phyloP scores from a whole-genome alignment of 352 stramenopile genomes.

The Phytopythium montanum region DNA sequence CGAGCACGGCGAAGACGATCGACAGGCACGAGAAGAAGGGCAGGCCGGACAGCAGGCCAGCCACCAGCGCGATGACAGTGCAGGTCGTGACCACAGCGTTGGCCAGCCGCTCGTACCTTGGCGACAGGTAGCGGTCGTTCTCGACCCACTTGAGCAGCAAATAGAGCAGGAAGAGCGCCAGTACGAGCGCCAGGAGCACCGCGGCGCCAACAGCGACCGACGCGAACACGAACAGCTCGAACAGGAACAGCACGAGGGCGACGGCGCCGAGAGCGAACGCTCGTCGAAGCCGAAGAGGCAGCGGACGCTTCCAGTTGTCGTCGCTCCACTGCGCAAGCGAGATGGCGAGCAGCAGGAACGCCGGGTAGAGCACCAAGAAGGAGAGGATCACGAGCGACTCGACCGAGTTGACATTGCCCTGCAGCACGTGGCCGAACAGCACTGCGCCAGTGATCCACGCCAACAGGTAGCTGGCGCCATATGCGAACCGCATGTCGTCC shows the following conservation, averaged over 20 bases:
- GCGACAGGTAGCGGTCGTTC: conserved; percentile 80
- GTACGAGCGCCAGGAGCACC: conserved; percentile 49
- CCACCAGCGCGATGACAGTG: conserved; percentile 34
- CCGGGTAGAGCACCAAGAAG: conserved; percentile 75
- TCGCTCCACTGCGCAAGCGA: conserved; percentile 80
- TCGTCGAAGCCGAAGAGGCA: conserved; percentile 27
- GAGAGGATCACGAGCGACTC: conserved; percentile 73
- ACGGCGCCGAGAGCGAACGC: conserved; percentile 15
- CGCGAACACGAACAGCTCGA: conserved; percentile 76
- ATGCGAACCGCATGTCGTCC: conserved; percentile 49
- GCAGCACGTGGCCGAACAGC: conserved; percentile 65
- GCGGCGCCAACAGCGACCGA: conserved; percentile 47
- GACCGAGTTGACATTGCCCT: conserved; percentile 58
- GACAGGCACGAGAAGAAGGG: conserved; percentile 85
- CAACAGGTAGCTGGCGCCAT: conserved; percentile 47
- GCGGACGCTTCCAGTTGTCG: conserved; percentile 56
- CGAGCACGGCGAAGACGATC: conserved; percentile 78
- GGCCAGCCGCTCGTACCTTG: conserved; percentile 48
- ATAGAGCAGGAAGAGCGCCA: conserved; percentile 73
- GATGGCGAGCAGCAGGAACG: conserved; percentile 67
- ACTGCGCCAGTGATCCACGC: conserved; percentile 69
- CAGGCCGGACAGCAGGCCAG: conserved; percentile 43
- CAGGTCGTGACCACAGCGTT: conserved; percentile 33
- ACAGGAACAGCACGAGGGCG: conserved; percentile 58
- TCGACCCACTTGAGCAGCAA: conserved; percentile 83